Evolutionary conservation across 768 basidiomycete species (phyloP).

Genomic region (Paxillus involutus): DNA sequence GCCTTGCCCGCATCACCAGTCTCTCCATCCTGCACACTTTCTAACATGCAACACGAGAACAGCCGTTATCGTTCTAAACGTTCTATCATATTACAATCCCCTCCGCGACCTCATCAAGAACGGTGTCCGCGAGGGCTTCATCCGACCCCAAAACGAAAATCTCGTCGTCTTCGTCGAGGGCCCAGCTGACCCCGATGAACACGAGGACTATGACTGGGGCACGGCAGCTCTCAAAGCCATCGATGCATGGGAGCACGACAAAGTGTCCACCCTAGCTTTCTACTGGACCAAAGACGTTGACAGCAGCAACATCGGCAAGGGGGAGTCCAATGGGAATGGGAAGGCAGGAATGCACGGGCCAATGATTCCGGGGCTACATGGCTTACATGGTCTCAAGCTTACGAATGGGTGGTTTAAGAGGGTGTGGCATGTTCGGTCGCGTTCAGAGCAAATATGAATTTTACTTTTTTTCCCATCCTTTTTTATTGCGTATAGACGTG

Average conservation of each 20-base stretch:
- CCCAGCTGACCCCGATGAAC: slow-evolving; percentile 49
- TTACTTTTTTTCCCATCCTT: no score
- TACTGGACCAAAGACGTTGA: slow-evolving; percentile 49
- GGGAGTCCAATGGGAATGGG: slow-evolving; percentile 1
- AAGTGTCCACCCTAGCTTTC: slow-evolving; percentile 37
- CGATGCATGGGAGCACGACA: slow-evolving; percentile 52
- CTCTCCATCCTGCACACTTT: neutral
- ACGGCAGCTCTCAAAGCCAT: slow-evolving; percentile 62
- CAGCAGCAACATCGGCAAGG: slow-evolving; percentile 24
- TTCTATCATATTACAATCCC: slow-evolving; percentile 79
- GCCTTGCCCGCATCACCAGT: no score
- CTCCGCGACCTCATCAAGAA: slow-evolving; percentile 72
- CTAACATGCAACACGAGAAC: slow-evolving; percentile 1
- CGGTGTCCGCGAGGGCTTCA: slow-evolving; percentile 73
- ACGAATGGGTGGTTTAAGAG: slow-evolving; percentile 31
- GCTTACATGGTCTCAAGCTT: slow-evolving; percentile 23
- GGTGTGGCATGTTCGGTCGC: slow-evolving; percentile 32
- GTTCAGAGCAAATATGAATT: slow-evolving; percentile 19
- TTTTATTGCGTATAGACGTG: neutral
- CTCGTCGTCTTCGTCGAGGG: slow-evolving; percentile 79
- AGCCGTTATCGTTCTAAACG: slow-evolving; percentile 89
- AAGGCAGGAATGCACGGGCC: slow-evolving; percentile 20
- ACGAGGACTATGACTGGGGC: slow-evolving; percentile 78
- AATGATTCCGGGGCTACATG: slow-evolving; percentile 17
- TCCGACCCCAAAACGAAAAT: slow-evolving; percentile 55